Evolutionary conservation across 208 protist species (phyloP), one percentile per base, ranked within the genome.

Genomic region (Leishmania braziliensis): DNA sequence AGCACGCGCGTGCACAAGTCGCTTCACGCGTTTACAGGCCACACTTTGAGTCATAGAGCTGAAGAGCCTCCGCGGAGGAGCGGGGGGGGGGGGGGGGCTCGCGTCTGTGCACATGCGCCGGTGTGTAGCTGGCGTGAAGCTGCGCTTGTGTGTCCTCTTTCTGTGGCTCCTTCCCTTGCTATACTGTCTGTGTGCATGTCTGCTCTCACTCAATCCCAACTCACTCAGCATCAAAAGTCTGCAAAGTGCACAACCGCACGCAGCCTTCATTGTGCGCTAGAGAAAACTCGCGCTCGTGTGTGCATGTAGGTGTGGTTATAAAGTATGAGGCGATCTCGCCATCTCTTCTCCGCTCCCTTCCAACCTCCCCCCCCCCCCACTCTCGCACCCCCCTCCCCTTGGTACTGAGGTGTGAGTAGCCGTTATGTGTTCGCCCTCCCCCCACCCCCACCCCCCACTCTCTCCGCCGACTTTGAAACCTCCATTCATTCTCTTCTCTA

Each of bases 81-180:
- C 18, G 33, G 14, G 39, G n/a, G 23, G 18, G 12, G 33, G 6
- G 33, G 14, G 39, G 20, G 18, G 29, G 33, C 62, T 2, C 48
- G 18, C 18, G 39, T 33, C 8, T 54, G 36, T 29, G 46, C 18
- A 23, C 29, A 26, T 26, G 68, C 3, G 43, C 43, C 43, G 43
- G 43, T 46, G 43, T 46, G 43, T 46, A 46, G 43, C 43, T 46
- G 43, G 43, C 43, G 43, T 46, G 43, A 46, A 46, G 43, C 43
- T 53, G 26, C 23, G 1, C 10, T 43, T 6, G 43, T 53, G 23
- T 33, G 23, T 36, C 46, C 23, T 79, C 75, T 69, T 48, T 79
- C 20, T 69, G 54, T 70, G 23, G 26, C 50, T 70, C 58, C 69
- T 23, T 82, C 60, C 76, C n/a, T 74, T 51, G 43, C 43, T 46